These are phyloP conservation scores for Scenedesmus sp. DNA, from an alignment of 163 green algal species.

Conservation along the genomic window DNA sequence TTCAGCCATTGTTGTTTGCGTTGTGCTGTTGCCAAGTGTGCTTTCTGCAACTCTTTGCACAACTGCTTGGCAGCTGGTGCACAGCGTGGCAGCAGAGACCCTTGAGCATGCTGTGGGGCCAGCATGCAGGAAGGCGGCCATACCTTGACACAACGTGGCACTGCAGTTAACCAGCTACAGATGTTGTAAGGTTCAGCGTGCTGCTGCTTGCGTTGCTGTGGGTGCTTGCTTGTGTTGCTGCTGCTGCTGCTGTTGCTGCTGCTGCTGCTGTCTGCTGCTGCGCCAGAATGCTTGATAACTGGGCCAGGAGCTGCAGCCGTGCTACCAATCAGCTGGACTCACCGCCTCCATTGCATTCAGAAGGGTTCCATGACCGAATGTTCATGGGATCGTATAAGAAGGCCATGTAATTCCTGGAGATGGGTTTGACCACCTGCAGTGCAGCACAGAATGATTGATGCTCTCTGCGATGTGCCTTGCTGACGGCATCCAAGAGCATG, in stretches of 20 bases:
- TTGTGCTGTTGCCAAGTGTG: no score
- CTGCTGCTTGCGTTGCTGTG: not conserved
- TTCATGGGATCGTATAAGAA: slow-evolving; percentile 16
- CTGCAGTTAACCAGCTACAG: no score
- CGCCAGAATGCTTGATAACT: not conserved
- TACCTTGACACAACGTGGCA: no score
- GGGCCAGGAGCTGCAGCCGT: not conserved
- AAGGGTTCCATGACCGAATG: not conserved
- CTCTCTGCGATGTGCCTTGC: not conserved
- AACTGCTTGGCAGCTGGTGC: no score
- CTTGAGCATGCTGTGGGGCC: no score
- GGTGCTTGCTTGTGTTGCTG: not conserved
- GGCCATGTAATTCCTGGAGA: slow-evolving; percentile 16
- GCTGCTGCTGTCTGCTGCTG: not conserved
- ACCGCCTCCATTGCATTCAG: slow-evolving; percentile 32
- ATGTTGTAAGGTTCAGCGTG: no score
- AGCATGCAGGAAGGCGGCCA: no score
- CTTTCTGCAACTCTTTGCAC: no score
- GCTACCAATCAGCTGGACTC: not conserved
- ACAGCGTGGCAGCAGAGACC: no score
- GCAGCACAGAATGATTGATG: not conserved
- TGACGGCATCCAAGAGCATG: not conserved
- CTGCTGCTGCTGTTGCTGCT: not conserved
- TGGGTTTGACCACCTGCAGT: slow-evolving; percentile 26
- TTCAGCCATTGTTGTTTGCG: no score